Base-by-base conservation (phyloP, 495 filamentous ascomycete species). In the Terfezia claveryi region DNA sequence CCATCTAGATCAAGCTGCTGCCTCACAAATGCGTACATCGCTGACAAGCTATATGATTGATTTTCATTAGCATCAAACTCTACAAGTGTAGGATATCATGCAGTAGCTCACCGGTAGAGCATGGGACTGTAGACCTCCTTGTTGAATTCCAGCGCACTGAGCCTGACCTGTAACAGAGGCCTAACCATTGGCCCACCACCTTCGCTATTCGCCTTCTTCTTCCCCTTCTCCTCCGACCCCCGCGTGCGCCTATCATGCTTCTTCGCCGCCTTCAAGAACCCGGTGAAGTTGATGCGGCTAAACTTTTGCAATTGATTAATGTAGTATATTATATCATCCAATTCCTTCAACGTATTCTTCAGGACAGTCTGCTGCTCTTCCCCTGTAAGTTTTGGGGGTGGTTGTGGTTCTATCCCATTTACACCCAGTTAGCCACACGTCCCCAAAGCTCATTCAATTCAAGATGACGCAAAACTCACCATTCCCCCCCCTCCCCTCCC, bases 201-300 rank as follows among this genome's bases (percentile, higher is more conserved):
- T 20, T 49, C 17, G 3, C 44, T 10, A 17, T 41, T 59, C 16
- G 56, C 63, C 51, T 65, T 65, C 1, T 57, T 62, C 23, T 66
- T 66, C 23, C 57, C 59, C 20, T 59, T 58, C 23, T 49, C 62
- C 37, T 56, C 61, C 71, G 59, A 75, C 64, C 68, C 77, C 52
- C 82, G 87, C 51, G 87, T 79, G 67, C 85, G 89, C 51, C 91
- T 81, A 64, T 98, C 91, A 69, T 98, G 91, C 67, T 98, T 98
- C 76, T 98, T 98, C 23, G 83, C 87, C 27, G 93, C 92, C 72
- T 98, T 98, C 60, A 95, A 74, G 66, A 96, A 94, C 36, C 87
- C 92, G 10, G 92, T 94, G 68, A 93, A 98, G 68, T 98, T 98
- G 68, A 94, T 80, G 23, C 82, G 85, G 65, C 85, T 91, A 69